Evolutionary conservation across 2,329 filamentous ascomycete species (phyloP).

Genomic region (Epichloe glyceriae): DNA sequence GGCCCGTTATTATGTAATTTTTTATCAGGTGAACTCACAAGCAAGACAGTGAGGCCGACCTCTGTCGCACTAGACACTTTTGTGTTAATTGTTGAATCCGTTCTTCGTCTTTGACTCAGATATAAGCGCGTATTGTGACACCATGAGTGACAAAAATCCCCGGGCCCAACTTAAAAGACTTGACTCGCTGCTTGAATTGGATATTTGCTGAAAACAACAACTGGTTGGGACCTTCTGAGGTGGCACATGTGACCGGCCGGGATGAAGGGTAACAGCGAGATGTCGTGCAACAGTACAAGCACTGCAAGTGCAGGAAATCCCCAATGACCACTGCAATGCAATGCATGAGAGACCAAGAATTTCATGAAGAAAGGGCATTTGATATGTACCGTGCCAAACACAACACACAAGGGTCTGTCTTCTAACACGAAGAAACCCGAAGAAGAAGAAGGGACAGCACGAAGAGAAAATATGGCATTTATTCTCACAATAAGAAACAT

Average conservation of each 20-base stretch:
- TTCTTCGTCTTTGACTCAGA: too few relatives aligned
- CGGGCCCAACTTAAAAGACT: neutral
- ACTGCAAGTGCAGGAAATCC: neutral
- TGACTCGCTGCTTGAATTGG: neutral
- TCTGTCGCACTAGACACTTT: slow-evolving; percentile 50
- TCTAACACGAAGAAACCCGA: neutral
- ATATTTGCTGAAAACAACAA: neutral
- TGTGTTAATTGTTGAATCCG: neutral
- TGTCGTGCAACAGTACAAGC: slow-evolving; percentile 4
- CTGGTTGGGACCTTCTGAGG: neutral
- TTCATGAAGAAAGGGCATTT: neutral
- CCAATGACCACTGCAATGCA: neutral
- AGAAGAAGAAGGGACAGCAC: neutral
- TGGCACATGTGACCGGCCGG: neutral
- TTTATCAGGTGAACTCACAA: slow-evolving; percentile 30
- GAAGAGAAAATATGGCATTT: neutral
- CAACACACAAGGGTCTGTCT: too few relatives aligned
- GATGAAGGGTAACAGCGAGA: neutral
- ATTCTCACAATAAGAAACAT: neutral
- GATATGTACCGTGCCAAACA: too few relatives aligned
- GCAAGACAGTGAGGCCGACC: slow-evolving; percentile 56
- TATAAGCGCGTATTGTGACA: neutral
- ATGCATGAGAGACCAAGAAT: neutral
- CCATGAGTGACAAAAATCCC: neutral
- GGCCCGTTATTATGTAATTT: neutral